phyloP scores from a whole-genome alignment of 495 filamentous ascomycete species.

The Bacidia rubella region DNA sequence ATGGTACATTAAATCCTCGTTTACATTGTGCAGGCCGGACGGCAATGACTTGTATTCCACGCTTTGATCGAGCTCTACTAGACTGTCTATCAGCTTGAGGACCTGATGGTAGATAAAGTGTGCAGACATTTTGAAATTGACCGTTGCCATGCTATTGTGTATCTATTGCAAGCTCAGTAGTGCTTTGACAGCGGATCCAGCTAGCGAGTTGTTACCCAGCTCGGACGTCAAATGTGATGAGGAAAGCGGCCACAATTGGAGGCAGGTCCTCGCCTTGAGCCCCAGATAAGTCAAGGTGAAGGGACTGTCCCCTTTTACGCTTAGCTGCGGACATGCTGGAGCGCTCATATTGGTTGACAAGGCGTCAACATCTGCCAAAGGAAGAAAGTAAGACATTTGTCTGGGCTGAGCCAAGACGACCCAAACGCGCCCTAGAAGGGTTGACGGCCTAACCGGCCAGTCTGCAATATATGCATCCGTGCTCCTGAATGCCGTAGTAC shows the following conservation, averaged over 20 bases:
- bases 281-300: constrained; percentile 18
- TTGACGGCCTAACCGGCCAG: too few relatives aligned
- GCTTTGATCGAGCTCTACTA: constrained; percentile 70
- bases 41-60: constrained; percentile 94
- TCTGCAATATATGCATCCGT: too few relatives aligned
- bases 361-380: too few relatives aligned
- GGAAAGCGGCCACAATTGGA: constrained; percentile 68
- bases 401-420: too few relatives aligned
- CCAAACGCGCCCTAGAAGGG: too few relatives aligned
- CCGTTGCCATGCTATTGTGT: constrained; percentile 77
- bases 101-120: constrained; percentile 4
- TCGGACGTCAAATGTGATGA: constrained; percentile 77
- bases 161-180: constrained; percentile 27
- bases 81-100: constrained; percentile 9
- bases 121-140: constrained; percentile 45
- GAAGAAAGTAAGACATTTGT: too few relatives aligned
- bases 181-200: constrained; percentile 13
- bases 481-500: too few relatives aligned
- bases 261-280: constrained; percentile 36
- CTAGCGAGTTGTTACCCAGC: constrained; percentile 42
- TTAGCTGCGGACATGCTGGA: constrained; percentile 11
- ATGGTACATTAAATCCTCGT: constrained; percentile 67
- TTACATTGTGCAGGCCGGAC: constrained; percentile 79
- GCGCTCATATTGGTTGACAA: not conserved
- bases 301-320: constrained; percentile 15